Percentiles rank a stretch among this genome's conserved stretches.
Evolutionary conservation across 2,329 filamentous ascomycete species (phyloP).

Genomic region (Sclerotinia glacialis): DNA sequence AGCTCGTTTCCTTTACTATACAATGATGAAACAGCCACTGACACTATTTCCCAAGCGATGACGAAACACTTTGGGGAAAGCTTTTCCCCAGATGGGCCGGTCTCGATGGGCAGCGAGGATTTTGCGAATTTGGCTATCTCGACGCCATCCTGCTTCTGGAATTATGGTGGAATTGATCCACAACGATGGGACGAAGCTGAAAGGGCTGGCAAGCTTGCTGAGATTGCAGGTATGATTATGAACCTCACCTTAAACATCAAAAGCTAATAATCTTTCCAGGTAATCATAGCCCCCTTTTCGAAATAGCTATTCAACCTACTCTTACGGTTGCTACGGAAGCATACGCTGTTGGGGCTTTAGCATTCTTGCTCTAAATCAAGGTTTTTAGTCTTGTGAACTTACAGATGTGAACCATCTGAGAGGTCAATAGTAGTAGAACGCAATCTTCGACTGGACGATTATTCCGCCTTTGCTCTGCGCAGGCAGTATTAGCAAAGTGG

Average conservation of each 20-base stretch:
- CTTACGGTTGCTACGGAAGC: neutral
- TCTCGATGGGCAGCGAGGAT: too few species aligned
- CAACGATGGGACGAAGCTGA: conserved; percentile 29
- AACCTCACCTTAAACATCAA: too few species aligned
- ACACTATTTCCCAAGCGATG: conserved; percentile 6
- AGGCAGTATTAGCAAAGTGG: too few species aligned
- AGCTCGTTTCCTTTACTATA: conserved; percentile 21
- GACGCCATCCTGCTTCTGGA: conserved; percentile 46
- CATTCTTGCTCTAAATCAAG: neutral
- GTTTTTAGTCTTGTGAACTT: too few species aligned
- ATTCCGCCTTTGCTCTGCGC: too few species aligned
- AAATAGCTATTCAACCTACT: neutral
- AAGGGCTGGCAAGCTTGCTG: conserved; percentile 43
- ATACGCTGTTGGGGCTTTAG: neutral
- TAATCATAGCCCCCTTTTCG: neutral
- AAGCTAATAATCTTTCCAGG: neutral
- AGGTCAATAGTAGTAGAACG: too few species aligned
- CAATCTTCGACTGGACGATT: too few species aligned
- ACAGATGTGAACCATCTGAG: too few species aligned
- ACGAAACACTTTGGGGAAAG: conserved; percentile 24
- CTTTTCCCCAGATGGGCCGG: conserved; percentile 27
- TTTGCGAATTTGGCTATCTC: too few species aligned
- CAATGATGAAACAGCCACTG: conserved; percentile 24
- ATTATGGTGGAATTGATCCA: too few species aligned
- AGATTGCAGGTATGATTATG: conserved; percentile 33